Percentiles rank a stretch among this genome's conserved stretches.
phyloP scores from a whole-genome alignment of 768 basidiomycete species.

The Boletus huronensis region DNA sequence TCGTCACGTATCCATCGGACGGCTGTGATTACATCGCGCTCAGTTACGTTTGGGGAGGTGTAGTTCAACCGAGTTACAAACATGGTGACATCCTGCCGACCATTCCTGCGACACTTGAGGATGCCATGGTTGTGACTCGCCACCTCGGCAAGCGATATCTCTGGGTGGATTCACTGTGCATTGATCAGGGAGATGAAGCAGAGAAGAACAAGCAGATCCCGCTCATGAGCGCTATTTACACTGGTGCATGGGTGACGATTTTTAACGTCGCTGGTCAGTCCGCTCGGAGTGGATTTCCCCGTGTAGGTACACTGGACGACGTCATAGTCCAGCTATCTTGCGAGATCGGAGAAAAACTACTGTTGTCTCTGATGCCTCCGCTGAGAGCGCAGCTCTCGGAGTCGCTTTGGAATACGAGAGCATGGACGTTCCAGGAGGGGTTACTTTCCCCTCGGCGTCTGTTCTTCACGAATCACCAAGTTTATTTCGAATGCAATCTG shows the following conservation, averaged over 20 bases:
- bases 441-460: neutral
- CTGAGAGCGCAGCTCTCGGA: neutral
- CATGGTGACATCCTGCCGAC: neutral
- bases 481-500: neutral
- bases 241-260: neutral
- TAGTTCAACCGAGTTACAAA: neutral
- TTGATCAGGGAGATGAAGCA: neutral
- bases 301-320: neutral
- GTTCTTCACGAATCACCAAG: neutral
- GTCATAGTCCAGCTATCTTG: neutral
- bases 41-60: neutral
- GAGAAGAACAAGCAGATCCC: neutral
- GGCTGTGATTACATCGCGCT: neutral
- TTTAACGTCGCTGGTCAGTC: neutral
- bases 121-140: neutral
- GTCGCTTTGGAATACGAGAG: neutral
- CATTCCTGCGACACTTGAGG: neutral
- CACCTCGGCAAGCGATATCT: neutral
- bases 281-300: neutral
- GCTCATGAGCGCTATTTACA: neutral
- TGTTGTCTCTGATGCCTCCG: neutral
- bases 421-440: conserved; percentile 1
- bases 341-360: neutral
- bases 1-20: neutral
- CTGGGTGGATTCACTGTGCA: neutral